Conservation (phyloP, 2,329 filamentous ascomycete genomes). For the Neonectria punicea region DNA sequence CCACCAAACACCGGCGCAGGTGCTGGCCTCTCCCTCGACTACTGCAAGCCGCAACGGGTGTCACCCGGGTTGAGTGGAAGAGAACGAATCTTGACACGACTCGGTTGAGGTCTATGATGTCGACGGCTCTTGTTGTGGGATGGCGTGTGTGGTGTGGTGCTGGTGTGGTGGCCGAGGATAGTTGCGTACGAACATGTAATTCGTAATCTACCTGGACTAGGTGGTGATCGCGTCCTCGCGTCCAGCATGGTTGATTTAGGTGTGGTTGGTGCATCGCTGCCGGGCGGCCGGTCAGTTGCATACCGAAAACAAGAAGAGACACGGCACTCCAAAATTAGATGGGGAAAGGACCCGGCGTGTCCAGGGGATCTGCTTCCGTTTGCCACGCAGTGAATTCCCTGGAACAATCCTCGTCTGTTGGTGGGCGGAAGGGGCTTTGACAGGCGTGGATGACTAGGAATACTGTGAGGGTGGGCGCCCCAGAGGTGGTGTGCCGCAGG, state of each 20-base stretch:
- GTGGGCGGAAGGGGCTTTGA: constrained; percentile 7
- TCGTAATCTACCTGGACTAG: background rate
- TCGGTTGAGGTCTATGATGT: constrained; percentile 5
- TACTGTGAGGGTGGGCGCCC: background rate
- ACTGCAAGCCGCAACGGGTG: constrained; percentile 37
- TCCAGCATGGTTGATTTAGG: constrained; percentile 12
- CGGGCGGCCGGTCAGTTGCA: constrained; percentile 32
- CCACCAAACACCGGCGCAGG: constrained; percentile 10
- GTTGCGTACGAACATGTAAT: background rate
- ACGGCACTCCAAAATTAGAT: constrained; percentile 34
- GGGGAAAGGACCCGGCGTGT: constrained; percentile 26
- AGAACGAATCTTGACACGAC: background rate
- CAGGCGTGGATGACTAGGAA: background rate
- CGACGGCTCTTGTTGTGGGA: constrained; percentile 7
- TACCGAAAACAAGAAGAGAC: constrained; percentile 29
- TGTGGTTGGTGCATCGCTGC: constrained; percentile 27
- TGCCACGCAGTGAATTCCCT: constrained; percentile 25
- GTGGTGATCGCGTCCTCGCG: background rate
- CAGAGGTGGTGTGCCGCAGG: constrained; percentile 25
- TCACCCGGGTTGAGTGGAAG: constrained; percentile 19
- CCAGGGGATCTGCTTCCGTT: constrained; percentile 19
- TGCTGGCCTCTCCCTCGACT: constrained; percentile 22
- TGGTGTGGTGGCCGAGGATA: background rate
- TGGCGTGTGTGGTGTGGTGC: constrained; percentile 6
- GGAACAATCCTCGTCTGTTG: constrained; percentile 14